These are phyloP conservation scores for Penicillium occitanis DNA, from an alignment of 2,329 filamentous ascomycete species.

Conservation along the genomic window DNA sequence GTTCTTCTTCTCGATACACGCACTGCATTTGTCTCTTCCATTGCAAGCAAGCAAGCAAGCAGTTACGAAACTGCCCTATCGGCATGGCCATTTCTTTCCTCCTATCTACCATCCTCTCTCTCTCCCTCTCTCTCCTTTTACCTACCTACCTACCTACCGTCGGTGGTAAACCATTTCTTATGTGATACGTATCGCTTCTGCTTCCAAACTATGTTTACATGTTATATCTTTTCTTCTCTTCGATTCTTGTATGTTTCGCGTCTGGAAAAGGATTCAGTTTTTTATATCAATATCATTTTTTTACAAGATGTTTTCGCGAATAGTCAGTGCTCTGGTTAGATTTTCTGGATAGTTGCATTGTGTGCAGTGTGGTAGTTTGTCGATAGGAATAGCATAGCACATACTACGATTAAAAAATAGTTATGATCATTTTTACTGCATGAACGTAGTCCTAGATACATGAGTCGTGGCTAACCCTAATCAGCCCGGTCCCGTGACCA, in stretches of 20 bases:
- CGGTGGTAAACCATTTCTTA: neutral
- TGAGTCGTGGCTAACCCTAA: too few relatives aligned
- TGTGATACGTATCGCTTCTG: neutral
- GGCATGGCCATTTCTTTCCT: conserved; percentile 7
- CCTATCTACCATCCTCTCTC: neutral
- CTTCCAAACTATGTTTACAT: neutral
- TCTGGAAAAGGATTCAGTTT: neutral
- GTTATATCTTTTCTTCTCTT: neutral
- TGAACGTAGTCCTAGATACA: too few relatives aligned
- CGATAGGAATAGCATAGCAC: neutral
- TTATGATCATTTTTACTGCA: too few relatives aligned
- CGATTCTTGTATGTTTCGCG: neutral
- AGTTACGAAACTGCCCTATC: conserved; percentile 9
- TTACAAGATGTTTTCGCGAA: neutral
- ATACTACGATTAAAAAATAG: neutral
- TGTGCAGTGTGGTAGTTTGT: neutral
- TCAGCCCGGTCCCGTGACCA: too few relatives aligned
- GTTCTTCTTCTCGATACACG: neutral
- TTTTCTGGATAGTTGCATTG: neutral
- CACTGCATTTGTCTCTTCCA: neutral
- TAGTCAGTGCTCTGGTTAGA: neutral
- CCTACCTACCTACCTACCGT: too few relatives aligned
- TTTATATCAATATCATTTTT: neutral
- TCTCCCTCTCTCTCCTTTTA: neutral
- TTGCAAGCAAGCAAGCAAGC: conserved; percentile 14